A percentile compares a stretch with the other conserved stretches of the same genome.
These are phyloP conservation scores for Aspergillus arachidicola DNA, from an alignment of 2,329 filamentous ascomycete genomes.

Conservation along the genomic window DNA sequence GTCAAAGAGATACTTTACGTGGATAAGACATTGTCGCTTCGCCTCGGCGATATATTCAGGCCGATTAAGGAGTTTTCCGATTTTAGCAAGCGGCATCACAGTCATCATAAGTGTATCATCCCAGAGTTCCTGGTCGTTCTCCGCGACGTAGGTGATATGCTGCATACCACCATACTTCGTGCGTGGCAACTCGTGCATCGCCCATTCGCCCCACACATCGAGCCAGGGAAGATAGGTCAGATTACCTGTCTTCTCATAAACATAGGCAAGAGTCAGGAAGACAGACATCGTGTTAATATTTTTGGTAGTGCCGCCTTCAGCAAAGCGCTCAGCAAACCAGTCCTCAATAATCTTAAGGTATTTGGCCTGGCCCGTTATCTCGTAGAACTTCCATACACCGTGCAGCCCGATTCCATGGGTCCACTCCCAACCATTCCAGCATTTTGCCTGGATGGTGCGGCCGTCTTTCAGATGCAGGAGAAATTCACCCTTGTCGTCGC, in stretches of 20 bases:
- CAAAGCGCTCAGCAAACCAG: conserved; percentile 72
- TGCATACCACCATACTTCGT: conserved; percentile 74
- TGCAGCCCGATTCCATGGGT: conserved; percentile 80
- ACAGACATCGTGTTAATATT: conserved; percentile 88
- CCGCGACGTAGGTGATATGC: conserved; percentile 71
- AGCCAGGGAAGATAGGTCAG: conserved; percentile 74
- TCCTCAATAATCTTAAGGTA: conserved; percentile 68
- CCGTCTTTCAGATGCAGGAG: conserved; percentile 71
- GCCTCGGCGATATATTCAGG: conserved; percentile 77
- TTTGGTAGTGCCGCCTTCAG: conserved; percentile 73
- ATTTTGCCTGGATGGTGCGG: conserved; percentile 79
- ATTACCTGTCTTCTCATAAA: conserved; percentile 76
- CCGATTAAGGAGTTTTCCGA: conserved; percentile 68
- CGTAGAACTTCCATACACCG: conserved; percentile 80
- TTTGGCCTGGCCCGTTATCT: conserved; percentile 64
- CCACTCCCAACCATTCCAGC: conserved; percentile 77
- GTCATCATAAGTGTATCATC: conserved; percentile 90
- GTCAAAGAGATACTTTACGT: conserved; percentile 79
- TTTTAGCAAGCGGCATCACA: conserved; percentile 77
- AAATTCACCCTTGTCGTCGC: conserved; percentile 74
- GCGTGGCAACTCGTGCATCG: conserved; percentile 72
- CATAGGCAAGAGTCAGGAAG: conserved; percentile 72
- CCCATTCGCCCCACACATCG: conserved; percentile 81
- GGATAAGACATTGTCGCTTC: conserved; percentile 74
- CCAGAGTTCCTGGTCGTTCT: conserved; percentile 77